A percentile compares a stretch with the other conserved stretches of the same genome.
Conservation (phyloP, 139 green algal genomes). For the Deuterostichococcus epilithicus region DNA sequence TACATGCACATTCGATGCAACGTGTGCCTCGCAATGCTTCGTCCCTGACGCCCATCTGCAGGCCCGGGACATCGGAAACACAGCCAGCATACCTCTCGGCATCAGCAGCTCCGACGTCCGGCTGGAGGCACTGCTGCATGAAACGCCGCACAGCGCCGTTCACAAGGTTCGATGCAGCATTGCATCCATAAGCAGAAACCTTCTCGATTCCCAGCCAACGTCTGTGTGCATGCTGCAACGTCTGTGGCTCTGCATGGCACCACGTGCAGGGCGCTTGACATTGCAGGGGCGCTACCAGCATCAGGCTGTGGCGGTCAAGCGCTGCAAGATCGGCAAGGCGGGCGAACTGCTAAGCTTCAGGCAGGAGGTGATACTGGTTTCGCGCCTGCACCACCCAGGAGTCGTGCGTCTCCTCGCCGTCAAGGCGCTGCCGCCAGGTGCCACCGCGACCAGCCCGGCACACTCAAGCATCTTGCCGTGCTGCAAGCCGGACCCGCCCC, state of each 20-base stretch:
- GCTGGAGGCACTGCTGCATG: background rate
- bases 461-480: no score
- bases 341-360: slow-evolving; percentile 70
- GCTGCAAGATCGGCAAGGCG: slow-evolving; percentile 10
- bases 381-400: slow-evolving; percentile 31
- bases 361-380: slow-evolving; percentile 57
- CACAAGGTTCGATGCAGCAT: slow-evolving; percentile 3
- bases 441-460: no score
- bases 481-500: no score
- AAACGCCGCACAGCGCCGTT: slow-evolving; percentile 47
- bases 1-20: slow-evolving; percentile 12
- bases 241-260: no score
- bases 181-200: background rate
- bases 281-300: slow-evolving; percentile 1
- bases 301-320: slow-evolving; percentile 69
- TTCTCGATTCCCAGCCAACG: no score
- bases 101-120: slow-evolving; percentile 14
- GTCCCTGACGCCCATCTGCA: background rate
- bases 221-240: no score
- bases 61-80: slow-evolving; percentile 22
- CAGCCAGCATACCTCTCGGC: slow-evolving; percentile 18
- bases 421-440: slow-evolving; percentile 57
- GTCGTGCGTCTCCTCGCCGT: slow-evolving; percentile 58
- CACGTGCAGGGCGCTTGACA: background rate
- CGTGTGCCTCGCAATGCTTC: background rate